Percentiles rank a stretch among this genome's conserved stretches.
phyloP scores from a whole-genome alignment of 2,329 filamentous ascomycete species.

The Penicillium italicum region DNA sequence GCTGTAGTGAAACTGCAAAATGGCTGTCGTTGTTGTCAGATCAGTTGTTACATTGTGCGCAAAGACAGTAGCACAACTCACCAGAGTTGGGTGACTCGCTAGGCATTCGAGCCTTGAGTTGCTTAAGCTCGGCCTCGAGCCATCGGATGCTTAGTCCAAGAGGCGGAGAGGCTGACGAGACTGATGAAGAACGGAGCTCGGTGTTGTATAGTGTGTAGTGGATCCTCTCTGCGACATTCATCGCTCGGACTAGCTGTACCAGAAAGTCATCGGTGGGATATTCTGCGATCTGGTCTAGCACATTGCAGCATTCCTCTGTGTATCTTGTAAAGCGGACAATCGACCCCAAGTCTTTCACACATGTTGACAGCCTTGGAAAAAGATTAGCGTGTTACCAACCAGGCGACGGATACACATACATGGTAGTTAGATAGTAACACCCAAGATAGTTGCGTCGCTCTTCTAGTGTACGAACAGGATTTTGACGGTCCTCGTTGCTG shows the following conservation, averaged over 20 bases:
- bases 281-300: conserved; percentile 46
- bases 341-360: conserved; percentile 46
- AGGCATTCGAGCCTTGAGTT: conserved; percentile 15
- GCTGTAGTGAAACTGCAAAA: conserved; percentile 25
- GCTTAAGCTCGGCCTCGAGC: conserved; percentile 42
- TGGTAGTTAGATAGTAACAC: conserved; percentile 54
- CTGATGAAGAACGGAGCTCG: conserved; percentile 15
- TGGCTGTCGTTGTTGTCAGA: conserved; percentile 11
- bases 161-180: conserved; percentile 17
- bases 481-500: conserved; percentile 26
- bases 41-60: too few relatives aligned
- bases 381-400: neutral
- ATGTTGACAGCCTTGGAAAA: conserved; percentile 17
- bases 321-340: conserved; percentile 54
- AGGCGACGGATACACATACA: conserved; percentile 39
- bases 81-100: conserved; percentile 10
- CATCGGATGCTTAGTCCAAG: conserved; percentile 40
- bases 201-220: conserved; percentile 27
- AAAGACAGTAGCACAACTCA: conserved; percentile 3
- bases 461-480: conserved; percentile 46
- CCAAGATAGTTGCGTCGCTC: conserved; percentile 53
- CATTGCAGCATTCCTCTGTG: conserved; percentile 49
- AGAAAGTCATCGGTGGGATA: conserved; percentile 48
- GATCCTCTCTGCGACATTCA: conserved; percentile 53
- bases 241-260: conserved; percentile 49